Evolutionary conservation across 352 stramenopile species (phyloP), one percentile per base, ranked within the genome.

Genomic region (Globisporangium mamillatum): DNA sequence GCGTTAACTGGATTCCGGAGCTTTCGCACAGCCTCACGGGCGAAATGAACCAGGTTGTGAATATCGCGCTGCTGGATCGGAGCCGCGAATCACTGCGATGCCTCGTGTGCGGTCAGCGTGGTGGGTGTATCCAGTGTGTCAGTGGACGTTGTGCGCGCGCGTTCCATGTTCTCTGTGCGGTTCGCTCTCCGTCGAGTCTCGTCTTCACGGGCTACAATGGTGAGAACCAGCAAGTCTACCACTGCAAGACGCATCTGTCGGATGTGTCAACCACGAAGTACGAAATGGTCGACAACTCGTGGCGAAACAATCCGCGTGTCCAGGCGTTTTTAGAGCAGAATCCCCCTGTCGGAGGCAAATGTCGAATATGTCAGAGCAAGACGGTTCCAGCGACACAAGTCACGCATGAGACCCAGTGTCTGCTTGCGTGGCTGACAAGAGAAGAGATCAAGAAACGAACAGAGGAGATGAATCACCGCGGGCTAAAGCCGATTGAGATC

Each of bases 91-190:
- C 71, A 5, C 72, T 97, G 29, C 87, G 86, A 41, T 97, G 89
- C 67, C 55, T 88, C 16, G 72, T 97, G n/a, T 97, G 90, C 59
- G 81, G 85, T n/a, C 66, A 86, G 38, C 86, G 88, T 32, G 86
- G 90, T 59, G 84, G 82, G 7, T 97, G 89, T 69, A 96, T 97
- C 64, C 90, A 97, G 72, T 97, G 90, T 65, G 75, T 93, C 14
- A 94, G 84, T 52, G 89, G 88, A 0, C 86, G 89, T 29, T 97
- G 90, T 60, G 78, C 89, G 52, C 82, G 81, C 59, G 69, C 89
- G 18, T 97, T 95, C 73, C 91, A 97, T 65, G 82, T 93, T 6
- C 67, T 91, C 6, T 97, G 91, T 63, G 89, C 87, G 2, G 82
- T 95, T 68, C 84, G 88, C 5, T 72, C 84, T 29, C 86, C 83